Conservation (phyloP, 306 rosid genomes). For the Cucumis sativus region DNA sequence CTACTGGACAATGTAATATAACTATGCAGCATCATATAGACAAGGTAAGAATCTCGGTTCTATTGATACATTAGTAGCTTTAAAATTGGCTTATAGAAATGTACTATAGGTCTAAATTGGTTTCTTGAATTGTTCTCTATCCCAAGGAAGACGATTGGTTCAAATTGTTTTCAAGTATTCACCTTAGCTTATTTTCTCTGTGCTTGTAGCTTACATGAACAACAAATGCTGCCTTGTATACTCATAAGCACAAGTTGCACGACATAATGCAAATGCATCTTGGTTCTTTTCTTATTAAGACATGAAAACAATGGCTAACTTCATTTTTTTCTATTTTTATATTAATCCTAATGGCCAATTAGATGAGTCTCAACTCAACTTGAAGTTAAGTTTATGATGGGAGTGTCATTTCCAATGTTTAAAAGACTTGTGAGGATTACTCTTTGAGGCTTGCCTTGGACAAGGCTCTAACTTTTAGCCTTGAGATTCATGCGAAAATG, state of each 20-base stretch:
- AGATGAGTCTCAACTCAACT: too few species aligned
- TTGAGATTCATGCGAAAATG: too few species aligned
- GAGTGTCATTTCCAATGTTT: too few species aligned
- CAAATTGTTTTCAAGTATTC: not conserved
- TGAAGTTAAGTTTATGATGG: too few species aligned
- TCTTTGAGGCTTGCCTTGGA: too few species aligned
- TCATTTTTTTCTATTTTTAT: too few species aligned
- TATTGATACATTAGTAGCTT: not conserved
- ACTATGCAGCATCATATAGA: conserved; percentile 87
- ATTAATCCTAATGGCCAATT: too few species aligned
- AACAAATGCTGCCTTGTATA: not conserved
- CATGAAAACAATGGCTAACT: too few species aligned
- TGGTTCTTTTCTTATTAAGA: not conserved
- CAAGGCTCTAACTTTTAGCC: too few species aligned
- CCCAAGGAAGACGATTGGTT: not conserved
- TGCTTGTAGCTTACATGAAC: not conserved
- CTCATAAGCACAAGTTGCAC: not conserved
- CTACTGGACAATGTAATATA: conserved; percentile 49
- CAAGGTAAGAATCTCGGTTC: conserved; percentile 39
- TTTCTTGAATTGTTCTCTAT: not conserved
- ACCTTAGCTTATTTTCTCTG: not conserved
- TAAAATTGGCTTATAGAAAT: not conserved
- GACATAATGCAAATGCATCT: not conserved
- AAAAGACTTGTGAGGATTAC: too few species aligned
- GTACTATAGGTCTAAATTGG: not conserved